Evolutionary conservation across 768 basidiomycete genomes (phyloP).

Genomic region (Megacollybia marginata): DNA sequence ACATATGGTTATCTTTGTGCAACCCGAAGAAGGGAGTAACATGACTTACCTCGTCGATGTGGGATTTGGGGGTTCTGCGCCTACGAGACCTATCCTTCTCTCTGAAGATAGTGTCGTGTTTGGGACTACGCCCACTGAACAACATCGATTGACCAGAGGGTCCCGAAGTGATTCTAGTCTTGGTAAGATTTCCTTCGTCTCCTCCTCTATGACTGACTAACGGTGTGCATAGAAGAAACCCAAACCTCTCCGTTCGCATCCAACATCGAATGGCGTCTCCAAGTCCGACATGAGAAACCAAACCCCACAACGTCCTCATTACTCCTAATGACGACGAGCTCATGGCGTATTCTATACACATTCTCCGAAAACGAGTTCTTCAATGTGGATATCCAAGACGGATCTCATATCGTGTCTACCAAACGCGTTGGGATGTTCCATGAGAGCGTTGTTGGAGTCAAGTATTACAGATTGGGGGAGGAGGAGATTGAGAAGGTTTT

Average conservation of each 20-base stretch:
- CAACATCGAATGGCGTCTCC: conserved; percentile 14
- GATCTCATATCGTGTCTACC: conserved; percentile 2
- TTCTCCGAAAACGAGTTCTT: conserved; percentile 18
- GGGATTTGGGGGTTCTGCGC: conserved; percentile 19
- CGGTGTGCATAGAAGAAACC: neutral
- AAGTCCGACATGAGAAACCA: conserved; percentile 3
- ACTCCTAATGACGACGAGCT: neutral
- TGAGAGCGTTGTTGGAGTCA: conserved; percentile 17
- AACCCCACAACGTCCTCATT: neutral
- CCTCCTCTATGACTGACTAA: neutral
- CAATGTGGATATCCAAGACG: conserved; percentile 7
- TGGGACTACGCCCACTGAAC: conserved; percentile 15
- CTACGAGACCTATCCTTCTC: conserved; percentile 22
- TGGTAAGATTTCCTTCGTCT: neutral
- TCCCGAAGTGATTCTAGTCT: neutral
- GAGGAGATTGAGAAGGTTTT: conserved; percentile 7
- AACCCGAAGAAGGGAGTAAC: conserved; percentile 18
- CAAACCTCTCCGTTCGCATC: neutral
- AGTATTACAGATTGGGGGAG: conserved; percentile 14
- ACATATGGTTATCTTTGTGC: conserved; percentile 24
- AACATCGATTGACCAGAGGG: conserved; percentile 12
- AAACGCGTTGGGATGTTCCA: conserved; percentile 11
- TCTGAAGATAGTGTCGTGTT: conserved; percentile 14
- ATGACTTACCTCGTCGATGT: conserved; percentile 24
- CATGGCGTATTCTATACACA: conserved; percentile 12